Percentiles rank a stretch among this genome's conserved stretches.
These are phyloP conservation scores for Penicillium cosmopolitanum DNA, from an alignment of 495 filamentous ascomycete genomes.

Conservation along the genomic window DNA sequence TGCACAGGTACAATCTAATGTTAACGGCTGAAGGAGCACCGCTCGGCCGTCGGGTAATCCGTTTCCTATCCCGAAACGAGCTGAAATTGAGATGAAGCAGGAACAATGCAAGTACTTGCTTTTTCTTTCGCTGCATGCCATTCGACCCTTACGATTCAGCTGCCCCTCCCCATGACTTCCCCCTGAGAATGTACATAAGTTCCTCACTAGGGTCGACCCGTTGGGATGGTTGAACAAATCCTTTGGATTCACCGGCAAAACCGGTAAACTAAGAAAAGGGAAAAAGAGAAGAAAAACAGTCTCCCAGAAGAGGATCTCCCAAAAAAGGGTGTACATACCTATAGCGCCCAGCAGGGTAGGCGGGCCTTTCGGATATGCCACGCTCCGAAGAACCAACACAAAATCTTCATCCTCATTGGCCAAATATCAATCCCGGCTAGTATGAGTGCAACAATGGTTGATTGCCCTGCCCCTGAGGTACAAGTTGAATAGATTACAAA, in stretches of 20 bases:
- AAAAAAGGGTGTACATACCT: not conserved
- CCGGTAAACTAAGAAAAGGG: not conserved
- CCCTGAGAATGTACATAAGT: not conserved
- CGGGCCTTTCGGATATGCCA: not conserved
- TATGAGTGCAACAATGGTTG: not conserved
- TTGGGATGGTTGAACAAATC: conserved; percentile 5
- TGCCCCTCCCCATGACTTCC: not conserved
- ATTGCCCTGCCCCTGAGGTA: conserved; percentile 1
- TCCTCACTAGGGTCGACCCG: not conserved
- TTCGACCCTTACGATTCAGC: not conserved
- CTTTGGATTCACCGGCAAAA: conserved; percentile 3
- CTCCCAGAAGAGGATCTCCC: not conserved
- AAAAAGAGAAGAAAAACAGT: not conserved
- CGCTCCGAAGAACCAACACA: not conserved
- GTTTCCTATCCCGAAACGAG: not conserved
- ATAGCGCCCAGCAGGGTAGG: not conserved
- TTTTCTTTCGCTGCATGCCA: not conserved
- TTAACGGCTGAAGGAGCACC: not conserved
- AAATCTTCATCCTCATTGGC: not conserved
- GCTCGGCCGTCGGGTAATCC: conserved; percentile 10
- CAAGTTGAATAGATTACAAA: not conserved
- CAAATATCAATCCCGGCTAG: not conserved
- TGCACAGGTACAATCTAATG: not conserved
- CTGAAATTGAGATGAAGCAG: not conserved
- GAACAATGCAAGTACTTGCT: conserved; percentile 4